Evolutionary conservation across 371 early-diverging fungal species (phyloP).

Genomic region (Rhizopus sp.): DNA sequence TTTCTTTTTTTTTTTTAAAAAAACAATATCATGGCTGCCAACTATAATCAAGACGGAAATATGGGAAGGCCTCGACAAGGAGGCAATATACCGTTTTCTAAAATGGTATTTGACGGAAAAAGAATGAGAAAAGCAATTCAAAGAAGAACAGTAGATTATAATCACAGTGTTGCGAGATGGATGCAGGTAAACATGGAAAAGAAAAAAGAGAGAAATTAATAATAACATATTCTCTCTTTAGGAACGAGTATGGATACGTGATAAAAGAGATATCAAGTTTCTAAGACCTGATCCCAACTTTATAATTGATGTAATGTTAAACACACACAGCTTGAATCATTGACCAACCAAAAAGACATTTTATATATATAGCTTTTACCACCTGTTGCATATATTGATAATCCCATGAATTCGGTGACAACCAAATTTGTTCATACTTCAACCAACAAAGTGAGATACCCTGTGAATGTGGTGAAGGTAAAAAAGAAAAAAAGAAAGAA

Average conservation of each 20-base stretch:
- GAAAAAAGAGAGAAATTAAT: no score
- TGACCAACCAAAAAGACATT: neutral
- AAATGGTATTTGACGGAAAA: conserved; percentile 83
- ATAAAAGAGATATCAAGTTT: conserved; percentile 61
- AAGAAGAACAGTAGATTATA: conserved; percentile 95
- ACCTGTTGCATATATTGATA: conserved; percentile 76
- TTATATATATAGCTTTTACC: conserved; percentile 60
- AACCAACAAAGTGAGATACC: conserved; percentile 96
- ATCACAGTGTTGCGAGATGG: conserved; percentile 83
- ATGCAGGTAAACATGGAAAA: conserved; percentile 61
- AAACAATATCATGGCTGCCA: conserved; percentile 9
- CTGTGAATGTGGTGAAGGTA: conserved; percentile 94
- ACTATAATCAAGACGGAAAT: conserved; percentile 22
- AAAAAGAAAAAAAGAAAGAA: conserved; percentile 12
- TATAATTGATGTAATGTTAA: conserved; percentile 73
- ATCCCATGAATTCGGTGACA: conserved; percentile 83
- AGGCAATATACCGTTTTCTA: conserved; percentile 45
- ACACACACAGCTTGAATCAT: neutral
- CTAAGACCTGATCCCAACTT: conserved; percentile 89
- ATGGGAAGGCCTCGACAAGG: conserved; percentile 11
- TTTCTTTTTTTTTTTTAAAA: conserved; percentile 2
- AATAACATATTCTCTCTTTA: conserved; percentile 24
- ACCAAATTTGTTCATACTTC: conserved; percentile 97
- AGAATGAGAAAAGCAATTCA: conserved; percentile 95
- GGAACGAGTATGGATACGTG: conserved; percentile 65